These are phyloP conservation scores for Rhytidiadelphus loreus DNA, from an alignment of 225 moss, liverwort and hornwort species.

Conservation along the genomic window DNA sequence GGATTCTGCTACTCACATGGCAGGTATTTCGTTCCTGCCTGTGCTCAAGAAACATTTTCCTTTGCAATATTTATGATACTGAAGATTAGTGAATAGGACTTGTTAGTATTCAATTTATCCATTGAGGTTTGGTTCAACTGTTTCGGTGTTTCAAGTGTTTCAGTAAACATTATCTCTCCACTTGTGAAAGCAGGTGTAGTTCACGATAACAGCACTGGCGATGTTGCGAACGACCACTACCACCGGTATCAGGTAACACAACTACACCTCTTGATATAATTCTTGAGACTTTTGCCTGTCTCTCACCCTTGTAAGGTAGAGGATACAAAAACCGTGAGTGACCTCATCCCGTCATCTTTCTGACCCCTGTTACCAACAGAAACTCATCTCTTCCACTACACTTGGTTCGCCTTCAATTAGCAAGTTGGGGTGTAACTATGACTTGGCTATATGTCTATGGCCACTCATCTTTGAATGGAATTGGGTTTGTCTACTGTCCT, in stretches of 20 bases:
- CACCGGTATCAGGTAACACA: conserved; percentile 23
- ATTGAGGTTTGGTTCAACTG: background rate
- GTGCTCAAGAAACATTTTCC: background rate
- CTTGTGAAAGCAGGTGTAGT: background rate
- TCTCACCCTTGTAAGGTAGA: background rate
- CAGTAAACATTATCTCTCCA: background rate
- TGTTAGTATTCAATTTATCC: background rate
- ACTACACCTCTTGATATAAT: background rate
- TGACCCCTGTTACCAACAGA: background rate
- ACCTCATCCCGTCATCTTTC: background rate
- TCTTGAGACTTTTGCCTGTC: background rate
- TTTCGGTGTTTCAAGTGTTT: background rate
- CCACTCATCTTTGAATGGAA: background rate
- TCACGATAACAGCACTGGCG: conserved; percentile 14
- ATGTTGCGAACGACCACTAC: conserved; percentile 42
- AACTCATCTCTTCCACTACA: background rate
- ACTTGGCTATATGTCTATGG: background rate
- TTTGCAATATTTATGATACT: background rate
- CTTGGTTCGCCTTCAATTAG: background rate
- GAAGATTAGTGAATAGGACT: background rate
- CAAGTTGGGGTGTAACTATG: background rate
- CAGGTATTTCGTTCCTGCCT: background rate
- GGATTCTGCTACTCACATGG: conserved; percentile 9
- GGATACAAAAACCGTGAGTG: background rate
- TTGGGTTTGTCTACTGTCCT: background rate